Evolutionary conservation across 345 rosid species (phyloP), one percentile per base, ranked within the genome.

Genomic region (Lepidium sativum): DNA sequence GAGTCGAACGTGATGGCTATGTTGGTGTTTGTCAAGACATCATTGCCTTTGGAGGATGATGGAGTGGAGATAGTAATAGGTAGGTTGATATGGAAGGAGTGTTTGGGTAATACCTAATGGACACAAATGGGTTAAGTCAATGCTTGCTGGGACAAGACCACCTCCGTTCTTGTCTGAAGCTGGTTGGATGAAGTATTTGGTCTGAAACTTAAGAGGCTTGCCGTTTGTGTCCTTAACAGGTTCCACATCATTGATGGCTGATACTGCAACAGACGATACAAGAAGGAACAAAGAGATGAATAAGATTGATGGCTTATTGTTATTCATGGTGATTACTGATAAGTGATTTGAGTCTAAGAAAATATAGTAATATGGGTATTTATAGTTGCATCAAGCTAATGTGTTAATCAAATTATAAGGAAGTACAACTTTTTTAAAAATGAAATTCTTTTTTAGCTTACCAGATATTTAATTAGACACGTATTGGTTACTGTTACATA

Each of bases 111-210:
- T 35, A 21, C 40, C 68, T 41, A 61, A 16, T 12, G 68, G 62
- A 52, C 74, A 70, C 12, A 53, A 11, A 2, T 43, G 54, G 33
- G 11, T 23, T 0, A 61, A 34, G 48, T 61, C 55, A 25, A 38
- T 8, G 45, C 20, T 61, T 34, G 55, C 32, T 32, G 74, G 62
- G 38, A 61, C 68, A 21, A 69, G 62, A 43, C 74, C 68, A 8
- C 68, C 61, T 42, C 40, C 68, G 4, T 42, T 17, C 18, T 43
- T 42, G 31, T 10, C 9, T 53, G 47, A 32, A 51, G 8, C 68
- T 61, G 74, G 62, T 33, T 60, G 55, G 62, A 70, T 64, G 68
- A 60, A 70, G 55, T 70, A 69, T 34, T 51, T 53, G 34, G 45
- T 42, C 10, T 52, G 43, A 12, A 41, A 40, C 32, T 50, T 40